Evolutionary conservation across 2,329 filamentous ascomycete species (phyloP).

Genomic region (Apiospora sp.): DNA sequence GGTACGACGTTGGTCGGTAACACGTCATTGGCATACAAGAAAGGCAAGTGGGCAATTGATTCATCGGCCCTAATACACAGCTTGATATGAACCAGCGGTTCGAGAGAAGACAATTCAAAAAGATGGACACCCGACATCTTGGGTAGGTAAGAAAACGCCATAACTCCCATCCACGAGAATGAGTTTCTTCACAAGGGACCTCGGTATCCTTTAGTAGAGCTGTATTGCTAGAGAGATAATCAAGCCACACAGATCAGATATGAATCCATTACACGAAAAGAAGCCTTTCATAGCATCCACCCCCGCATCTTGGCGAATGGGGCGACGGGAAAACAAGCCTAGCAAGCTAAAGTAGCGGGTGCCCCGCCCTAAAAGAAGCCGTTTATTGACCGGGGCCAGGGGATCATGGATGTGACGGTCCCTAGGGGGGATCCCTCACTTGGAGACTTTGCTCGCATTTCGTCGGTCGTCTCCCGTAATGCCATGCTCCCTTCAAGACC

Average conservation of each 20-base stretch:
- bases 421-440: not conserved
- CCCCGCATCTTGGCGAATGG: slow-evolving; percentile 20
- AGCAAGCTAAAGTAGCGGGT: not conserved
- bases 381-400: slow-evolving; percentile 1
- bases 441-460: not conserved
- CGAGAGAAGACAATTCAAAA: not conserved
- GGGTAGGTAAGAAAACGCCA: not conserved
- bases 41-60: not conserved
- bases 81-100: not conserved
- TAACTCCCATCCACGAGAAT: not conserved
- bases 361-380: not conserved
- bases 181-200: not conserved
- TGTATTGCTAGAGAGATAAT: not conserved
- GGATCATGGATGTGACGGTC: not conserved
- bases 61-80: not conserved
- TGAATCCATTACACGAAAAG: slow-evolving; percentile 3
- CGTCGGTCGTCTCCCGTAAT: not conserved
- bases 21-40: slow-evolving; percentile 1
- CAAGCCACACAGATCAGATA: not conserved
- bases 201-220: not conserved
- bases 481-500: not conserved
- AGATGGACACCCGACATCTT: not conserved
- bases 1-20: not conserved
- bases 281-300: slow-evolving; percentile 12
- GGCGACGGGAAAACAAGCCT: not conserved